phyloP scores from a whole-genome alignment of 2,329 filamentous ascomycete species.

The Colletotrichum brevisporum region DNA sequence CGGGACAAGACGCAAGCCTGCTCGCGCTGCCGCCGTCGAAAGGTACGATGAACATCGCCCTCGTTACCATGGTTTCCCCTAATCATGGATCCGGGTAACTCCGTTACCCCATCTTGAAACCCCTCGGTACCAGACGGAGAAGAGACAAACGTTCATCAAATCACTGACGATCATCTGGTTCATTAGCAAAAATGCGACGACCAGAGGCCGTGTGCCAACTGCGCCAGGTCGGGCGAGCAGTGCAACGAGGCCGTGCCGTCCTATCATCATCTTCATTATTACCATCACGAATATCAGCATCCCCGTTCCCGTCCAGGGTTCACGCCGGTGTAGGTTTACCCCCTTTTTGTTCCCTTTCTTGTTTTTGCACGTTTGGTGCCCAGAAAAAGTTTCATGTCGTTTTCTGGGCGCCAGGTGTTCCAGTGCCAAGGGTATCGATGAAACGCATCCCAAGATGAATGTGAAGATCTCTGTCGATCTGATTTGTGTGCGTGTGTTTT shows the following conservation, averaged over 20 bases:
- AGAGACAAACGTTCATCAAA: not conserved
- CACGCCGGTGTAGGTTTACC: not conserved
- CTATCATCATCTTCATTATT: not conserved
- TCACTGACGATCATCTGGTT: not conserved
- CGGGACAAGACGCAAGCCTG: constrained; percentile 16
- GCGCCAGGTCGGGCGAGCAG: constrained; percentile 44
- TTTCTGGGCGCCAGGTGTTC: not conserved
- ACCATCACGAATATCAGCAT: too few relatives aligned
- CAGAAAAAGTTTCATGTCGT: constrained; percentile 18
- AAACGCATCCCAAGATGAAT: not conserved
- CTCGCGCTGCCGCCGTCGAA: constrained; percentile 44
- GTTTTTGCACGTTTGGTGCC: too few relatives aligned
- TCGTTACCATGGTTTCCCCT: not conserved
- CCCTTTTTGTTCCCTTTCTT: too few relatives aligned
- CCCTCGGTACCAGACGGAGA: not conserved
- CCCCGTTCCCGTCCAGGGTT: not conserved
- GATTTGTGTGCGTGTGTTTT: not conserved
- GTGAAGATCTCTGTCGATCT: constrained; percentile 6
- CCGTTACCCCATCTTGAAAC: not conserved
- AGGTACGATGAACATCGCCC: constrained; percentile 4
- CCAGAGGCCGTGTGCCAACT: constrained; percentile 44
- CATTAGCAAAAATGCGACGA: constrained; percentile 44
- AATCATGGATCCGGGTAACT: not conserved
- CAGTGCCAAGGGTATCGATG: not conserved
- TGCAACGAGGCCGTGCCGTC: constrained; percentile 30